These are phyloP conservation scores for Colletotrichum magnum DNA, from an alignment of 2,329 filamentous ascomycete genomes.

Conservation along the genomic window DNA sequence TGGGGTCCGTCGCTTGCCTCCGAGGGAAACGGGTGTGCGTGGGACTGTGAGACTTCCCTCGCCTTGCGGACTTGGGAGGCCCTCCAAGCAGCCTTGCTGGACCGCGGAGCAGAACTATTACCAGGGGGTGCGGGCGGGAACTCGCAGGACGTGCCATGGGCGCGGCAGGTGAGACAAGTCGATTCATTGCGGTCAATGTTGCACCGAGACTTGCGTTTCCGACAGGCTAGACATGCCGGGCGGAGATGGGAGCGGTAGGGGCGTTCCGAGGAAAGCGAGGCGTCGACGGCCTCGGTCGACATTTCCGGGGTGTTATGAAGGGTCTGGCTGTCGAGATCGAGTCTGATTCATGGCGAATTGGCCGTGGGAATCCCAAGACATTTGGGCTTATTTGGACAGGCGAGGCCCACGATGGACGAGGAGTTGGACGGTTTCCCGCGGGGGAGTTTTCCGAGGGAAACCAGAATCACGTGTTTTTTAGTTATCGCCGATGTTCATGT, in stretches of 20 bases:
- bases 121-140: slow-evolving; percentile 55
- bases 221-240: slow-evolving; percentile 72
- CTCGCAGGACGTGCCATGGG: slow-evolving; percentile 69
- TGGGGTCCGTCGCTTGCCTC: background rate
- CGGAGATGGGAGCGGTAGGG: slow-evolving; percentile 75
- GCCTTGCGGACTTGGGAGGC: slow-evolving; percentile 7
- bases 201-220: slow-evolving; percentile 73
- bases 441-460: slow-evolving; percentile 19
- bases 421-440: background rate
- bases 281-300: slow-evolving; percentile 17
- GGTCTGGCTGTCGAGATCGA: no score
- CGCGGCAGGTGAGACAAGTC: slow-evolving; percentile 70
- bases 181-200: slow-evolving; percentile 68
- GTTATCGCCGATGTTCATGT: background rate
- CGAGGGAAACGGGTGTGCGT: slow-evolving; percentile 8
- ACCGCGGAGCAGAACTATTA: slow-evolving; percentile 10
- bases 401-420: background rate
- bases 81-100: slow-evolving; percentile 27
- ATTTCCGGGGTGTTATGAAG: background rate
- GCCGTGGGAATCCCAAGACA: slow-evolving; percentile 4
- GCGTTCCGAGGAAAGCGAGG: slow-evolving; percentile 48
- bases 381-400: background rate
- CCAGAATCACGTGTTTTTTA: background rate
- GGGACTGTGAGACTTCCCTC: slow-evolving; percentile 6
- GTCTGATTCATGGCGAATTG: background rate